Percentiles rank a stretch among this genome's conserved stretches.
Conservation (phyloP, 2,329 filamentous ascomycete species). For the Clathrospora elynae region DNA sequence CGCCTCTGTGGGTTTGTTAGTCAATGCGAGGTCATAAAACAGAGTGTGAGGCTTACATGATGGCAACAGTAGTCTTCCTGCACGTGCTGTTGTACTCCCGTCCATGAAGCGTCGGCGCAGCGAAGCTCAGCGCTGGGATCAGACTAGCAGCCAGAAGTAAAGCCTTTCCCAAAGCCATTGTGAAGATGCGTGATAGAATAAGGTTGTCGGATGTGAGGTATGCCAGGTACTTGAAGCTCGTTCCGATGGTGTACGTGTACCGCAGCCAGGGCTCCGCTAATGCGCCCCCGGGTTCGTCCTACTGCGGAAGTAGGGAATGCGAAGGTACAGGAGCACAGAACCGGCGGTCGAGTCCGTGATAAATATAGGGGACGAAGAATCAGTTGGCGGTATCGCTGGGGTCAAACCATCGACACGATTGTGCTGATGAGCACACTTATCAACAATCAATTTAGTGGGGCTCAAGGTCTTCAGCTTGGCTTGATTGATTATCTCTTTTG, state of each 20-base stretch:
- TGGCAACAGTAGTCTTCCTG: constrained; percentile 40
- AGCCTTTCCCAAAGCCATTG: constrained; percentile 7
- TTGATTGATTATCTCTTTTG: too few relatives aligned
- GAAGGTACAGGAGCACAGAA: too few relatives aligned
- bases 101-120: constrained; percentile 21
- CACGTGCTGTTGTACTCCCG: constrained; percentile 33
- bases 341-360: too few relatives aligned
- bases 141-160: constrained; percentile 11
- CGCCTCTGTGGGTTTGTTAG: constrained; percentile 51
- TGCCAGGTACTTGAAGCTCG: constrained; percentile 6
- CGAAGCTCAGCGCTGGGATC: constrained; percentile 11
- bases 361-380: too few relatives aligned
- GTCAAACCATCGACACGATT: too few relatives aligned
- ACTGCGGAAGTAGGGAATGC: too few relatives aligned
- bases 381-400: too few relatives aligned
- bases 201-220: background rate
- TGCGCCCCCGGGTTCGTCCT: too few relatives aligned
- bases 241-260: background rate
- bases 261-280: background rate
- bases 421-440: too few relatives aligned
- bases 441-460: too few relatives aligned
- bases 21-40: background rate
- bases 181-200: background rate
- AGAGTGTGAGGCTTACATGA: constrained; percentile 28
- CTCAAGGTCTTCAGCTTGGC: too few relatives aligned